Evolutionary conservation across 768 basidiomycete species (phyloP).

Genomic region (Amyloporia xantha): DNA sequence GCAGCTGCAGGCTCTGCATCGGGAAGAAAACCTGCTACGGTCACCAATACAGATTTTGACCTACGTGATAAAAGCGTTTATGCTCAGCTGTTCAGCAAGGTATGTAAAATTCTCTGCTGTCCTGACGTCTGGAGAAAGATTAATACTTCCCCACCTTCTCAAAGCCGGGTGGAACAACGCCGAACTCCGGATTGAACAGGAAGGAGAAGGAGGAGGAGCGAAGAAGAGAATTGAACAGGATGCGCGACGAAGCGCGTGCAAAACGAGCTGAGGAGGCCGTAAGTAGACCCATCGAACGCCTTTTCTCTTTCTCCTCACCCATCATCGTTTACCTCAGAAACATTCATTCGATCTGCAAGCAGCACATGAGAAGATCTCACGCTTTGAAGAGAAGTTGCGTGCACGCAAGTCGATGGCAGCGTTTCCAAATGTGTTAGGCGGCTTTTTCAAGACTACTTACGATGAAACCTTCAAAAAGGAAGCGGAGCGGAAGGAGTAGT

Average conservation of each 20-base stretch:
- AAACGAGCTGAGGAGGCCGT: constrained; percentile 53
- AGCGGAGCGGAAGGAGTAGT: too few species aligned
- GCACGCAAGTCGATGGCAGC: constrained; percentile 45
- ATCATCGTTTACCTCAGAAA: constrained; percentile 26
- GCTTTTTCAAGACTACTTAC: constrained; percentile 13
- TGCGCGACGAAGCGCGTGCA: constrained; percentile 63
- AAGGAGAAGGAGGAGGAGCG: constrained; percentile 69
- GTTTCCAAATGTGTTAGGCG: constrained; percentile 35
- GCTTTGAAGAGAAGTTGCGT: constrained; percentile 53
- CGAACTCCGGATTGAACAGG: constrained; percentile 28
- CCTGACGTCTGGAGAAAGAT: too few species aligned
- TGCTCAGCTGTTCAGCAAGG: constrained; percentile 45
- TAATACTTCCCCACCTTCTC: too few species aligned
- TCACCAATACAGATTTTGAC: constrained; percentile 53
- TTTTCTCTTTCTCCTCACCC: too few species aligned
- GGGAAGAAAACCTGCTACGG: constrained; percentile 33
- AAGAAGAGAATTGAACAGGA: constrained; percentile 55
- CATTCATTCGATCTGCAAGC: constrained; percentile 22
- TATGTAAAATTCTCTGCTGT: constrained; percentile 7
- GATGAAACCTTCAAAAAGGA: neutral
- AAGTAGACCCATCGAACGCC: constrained; percentile 15
- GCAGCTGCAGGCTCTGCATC: constrained; percentile 7
- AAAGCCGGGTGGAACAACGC: constrained; percentile 19
- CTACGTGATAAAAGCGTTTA: constrained; percentile 59
- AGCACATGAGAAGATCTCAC: constrained; percentile 35